Conservation (phyloP, 164 flowering plant genomes). For the Buxus sempervirens region DNA sequence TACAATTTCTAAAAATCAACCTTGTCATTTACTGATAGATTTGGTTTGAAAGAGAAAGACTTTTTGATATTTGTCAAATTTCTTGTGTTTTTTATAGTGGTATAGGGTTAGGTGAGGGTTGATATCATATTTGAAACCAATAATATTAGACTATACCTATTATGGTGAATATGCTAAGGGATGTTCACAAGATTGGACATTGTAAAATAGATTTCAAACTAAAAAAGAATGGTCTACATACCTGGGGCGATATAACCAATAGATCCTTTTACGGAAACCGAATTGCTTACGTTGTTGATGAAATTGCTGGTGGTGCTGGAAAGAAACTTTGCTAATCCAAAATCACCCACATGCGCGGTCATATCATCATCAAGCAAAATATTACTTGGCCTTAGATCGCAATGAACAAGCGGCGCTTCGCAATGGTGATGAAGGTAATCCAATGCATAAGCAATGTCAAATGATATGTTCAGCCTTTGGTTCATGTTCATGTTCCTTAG, state of each 20-base stretch:
- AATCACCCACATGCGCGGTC: background rate
- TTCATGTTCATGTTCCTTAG: background rate
- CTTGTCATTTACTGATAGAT: too few species aligned
- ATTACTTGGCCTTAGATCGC: background rate
- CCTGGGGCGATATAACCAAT: background rate
- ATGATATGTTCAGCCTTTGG: background rate
- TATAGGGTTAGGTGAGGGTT: too few species aligned
- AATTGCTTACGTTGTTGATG: background rate
- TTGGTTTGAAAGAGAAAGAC: too few species aligned
- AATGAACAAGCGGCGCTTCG: background rate
- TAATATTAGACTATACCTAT: too few species aligned
- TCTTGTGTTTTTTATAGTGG: too few species aligned
- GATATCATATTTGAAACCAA: too few species aligned
- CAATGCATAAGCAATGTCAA: background rate
- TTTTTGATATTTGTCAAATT: too few species aligned
- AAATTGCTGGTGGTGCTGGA: background rate
- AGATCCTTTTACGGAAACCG: background rate
- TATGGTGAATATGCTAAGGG: too few species aligned
- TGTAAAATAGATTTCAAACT: too few species aligned
- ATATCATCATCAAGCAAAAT: background rate
- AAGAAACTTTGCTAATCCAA: background rate
- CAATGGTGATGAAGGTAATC: background rate
- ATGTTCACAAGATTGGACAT: too few species aligned
- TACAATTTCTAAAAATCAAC: too few species aligned
- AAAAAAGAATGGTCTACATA: background rate